phyloP scores from a whole-genome alignment of 2,329 filamentous ascomycete species.

The Cyclaneusma minus region DNA sequence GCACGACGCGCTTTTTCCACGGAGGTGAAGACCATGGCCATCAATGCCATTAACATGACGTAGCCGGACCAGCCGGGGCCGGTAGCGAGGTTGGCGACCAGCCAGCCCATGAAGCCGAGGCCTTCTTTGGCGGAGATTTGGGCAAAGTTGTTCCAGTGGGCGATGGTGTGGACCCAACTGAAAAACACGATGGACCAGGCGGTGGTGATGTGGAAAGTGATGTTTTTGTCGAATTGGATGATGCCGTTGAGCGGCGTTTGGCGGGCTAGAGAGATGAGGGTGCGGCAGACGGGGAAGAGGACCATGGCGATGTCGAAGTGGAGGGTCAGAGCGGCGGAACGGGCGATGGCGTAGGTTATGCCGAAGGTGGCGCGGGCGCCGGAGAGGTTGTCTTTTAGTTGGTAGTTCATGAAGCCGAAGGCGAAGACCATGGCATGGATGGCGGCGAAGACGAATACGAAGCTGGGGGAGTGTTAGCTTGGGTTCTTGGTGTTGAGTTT shows the following conservation, averaged over 20 bases:
- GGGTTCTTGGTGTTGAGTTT: constrained; percentile 2
- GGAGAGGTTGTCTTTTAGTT: constrained; percentile 60
- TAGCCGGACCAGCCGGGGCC: constrained; percentile 80
- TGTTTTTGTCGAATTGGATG: constrained; percentile 81
- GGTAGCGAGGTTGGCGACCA: constrained; percentile 62
- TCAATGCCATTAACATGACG: constrained; percentile 64
- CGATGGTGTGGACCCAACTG: constrained; percentile 72
- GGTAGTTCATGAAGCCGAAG: constrained; percentile 69
- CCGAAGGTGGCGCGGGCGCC: constrained; percentile 54
- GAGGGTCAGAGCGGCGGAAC: constrained; percentile 59
- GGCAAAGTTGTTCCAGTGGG: constrained; percentile 78
- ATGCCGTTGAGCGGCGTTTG: constrained; percentile 75
- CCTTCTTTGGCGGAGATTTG: constrained; percentile 61
- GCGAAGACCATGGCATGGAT: constrained; percentile 63
- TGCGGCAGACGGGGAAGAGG: constrained; percentile 70
- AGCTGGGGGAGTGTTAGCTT: constrained; percentile 31
- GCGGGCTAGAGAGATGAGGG: constrained; percentile 64
- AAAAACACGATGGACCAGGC: constrained; percentile 85
- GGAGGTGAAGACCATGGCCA: constrained; percentile 65
- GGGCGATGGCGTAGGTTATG: constrained; percentile 60
- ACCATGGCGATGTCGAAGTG: constrained; percentile 72
- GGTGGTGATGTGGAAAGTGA: constrained; percentile 72
- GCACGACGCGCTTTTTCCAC: constrained; percentile 63
- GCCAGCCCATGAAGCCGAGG: constrained; percentile 62
- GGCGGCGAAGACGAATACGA: constrained; percentile 60